Base-by-base conservation (phyloP, 768 basidiomycete species). In the Leccinum longicurvipes region DNA sequence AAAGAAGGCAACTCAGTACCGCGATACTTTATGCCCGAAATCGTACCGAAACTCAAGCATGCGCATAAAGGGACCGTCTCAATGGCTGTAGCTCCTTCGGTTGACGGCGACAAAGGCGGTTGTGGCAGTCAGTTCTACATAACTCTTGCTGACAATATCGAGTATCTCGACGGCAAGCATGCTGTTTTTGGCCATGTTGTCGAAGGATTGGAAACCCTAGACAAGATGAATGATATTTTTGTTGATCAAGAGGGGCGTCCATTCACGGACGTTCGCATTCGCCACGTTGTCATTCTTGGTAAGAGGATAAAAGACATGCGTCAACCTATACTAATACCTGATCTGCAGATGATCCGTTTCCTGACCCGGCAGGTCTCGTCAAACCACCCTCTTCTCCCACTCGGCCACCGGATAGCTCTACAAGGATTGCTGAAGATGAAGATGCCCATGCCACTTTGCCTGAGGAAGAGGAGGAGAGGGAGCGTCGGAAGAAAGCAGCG, bases 91-190 rank as follows among this genome's bases (percentile, higher is more conserved):
- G 91, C 96, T 3, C 93, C 93, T n/a, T 76, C 84, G 1, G 61
- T 87, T 12, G 86, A 83, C 50, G 83, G 80, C 3, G 76, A 82
- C 47, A 74, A 75, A 58, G 89, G 82, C n/a, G 89, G 94, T 14
- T 93, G 92, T 62, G 96, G 93, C 11, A 91, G 89, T 63, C 97
- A 98, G 66, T 99, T 98, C 77, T 99, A 98, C 73, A 82, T 99
- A 65, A 99, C 97, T 0, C 80, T 99, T 3, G 86, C 79, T 11
- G 89, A 95, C 62, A 84, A 85, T 57, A 90, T 97, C 68, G 94
- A 97, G 57, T 98, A 98, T 69, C 82, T 99, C 49, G 96, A 99
- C 63, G 93, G 93, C 45, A 86, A 85, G 66, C 92, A 98, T 65
- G 89, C 93, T 0, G 93, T 94, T 2, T 98, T 99, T 69, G 97